Evolutionary conservation across 2,329 filamentous ascomycete species (phyloP).

Genomic region (Xylariaceae sp.): DNA sequence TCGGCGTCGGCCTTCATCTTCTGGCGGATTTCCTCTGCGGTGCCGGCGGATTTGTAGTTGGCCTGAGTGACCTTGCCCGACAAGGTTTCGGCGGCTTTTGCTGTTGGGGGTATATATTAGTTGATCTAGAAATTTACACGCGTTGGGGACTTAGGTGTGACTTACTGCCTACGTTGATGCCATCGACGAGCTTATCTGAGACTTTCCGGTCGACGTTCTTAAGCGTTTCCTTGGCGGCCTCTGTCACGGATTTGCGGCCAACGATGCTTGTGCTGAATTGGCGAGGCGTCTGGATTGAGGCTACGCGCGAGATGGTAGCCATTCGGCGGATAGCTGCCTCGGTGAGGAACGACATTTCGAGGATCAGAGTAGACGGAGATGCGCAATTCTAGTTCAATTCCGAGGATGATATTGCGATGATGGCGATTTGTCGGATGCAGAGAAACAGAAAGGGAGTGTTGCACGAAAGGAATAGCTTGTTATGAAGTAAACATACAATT

Average conservation of each 20-base stretch:
- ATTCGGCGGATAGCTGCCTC: conserved; percentile 43
- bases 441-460: too few relatives aligned
- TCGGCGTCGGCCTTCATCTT: conserved; percentile 30
- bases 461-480: too few relatives aligned
- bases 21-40: conserved; percentile 33
- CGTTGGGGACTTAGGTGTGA: conserved; percentile 11
- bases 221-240: conserved; percentile 55
- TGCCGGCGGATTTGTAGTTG: conserved; percentile 35
- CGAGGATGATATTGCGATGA: not conserved
- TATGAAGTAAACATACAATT: too few relatives aligned
- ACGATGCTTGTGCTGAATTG: conserved; percentile 48
- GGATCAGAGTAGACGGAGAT: not conserved
- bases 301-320: conserved; percentile 36
- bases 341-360: conserved; percentile 50
- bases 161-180: conserved; percentile 56
- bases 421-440: not conserved
- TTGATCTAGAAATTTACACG: not conserved
- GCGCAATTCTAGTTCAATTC: not conserved
- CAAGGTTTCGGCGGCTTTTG: conserved; percentile 42
- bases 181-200: conserved; percentile 57
- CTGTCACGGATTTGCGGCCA: conserved; percentile 47
- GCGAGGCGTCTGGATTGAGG: conserved; percentile 41
- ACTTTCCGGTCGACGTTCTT: conserved; percentile 58
- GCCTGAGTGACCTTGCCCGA: conserved; percentile 43
- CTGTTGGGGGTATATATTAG: conserved; percentile 23